Percentiles rank a stretch among this genome's conserved stretches.
Conservation (phyloP, 805 yeast genomes). For the Teunomyces barrocoloradensis region DNA sequence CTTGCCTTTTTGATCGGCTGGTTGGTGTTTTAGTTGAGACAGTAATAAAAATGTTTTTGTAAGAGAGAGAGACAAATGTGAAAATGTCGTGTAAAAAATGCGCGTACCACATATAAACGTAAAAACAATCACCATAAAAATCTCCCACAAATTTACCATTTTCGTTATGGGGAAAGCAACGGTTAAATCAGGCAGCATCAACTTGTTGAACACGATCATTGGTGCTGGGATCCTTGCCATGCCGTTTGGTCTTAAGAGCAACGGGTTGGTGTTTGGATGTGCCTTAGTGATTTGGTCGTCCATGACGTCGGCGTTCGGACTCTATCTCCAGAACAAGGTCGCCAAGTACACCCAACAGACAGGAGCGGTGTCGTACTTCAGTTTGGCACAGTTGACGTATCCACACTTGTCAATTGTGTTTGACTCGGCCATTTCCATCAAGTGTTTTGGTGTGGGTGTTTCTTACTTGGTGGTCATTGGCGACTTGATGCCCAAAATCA, state of each 20-base stretch:
- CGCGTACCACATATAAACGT: background rate
- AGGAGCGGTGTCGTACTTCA: slow-evolving; percentile 42
- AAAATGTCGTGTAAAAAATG: background rate
- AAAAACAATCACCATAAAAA: background rate
- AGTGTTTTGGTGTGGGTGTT: slow-evolving; percentile 77
- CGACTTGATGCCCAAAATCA: slow-evolving; percentile 65
- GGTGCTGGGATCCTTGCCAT: slow-evolving; percentile 81
- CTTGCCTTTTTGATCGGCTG: slow-evolving; percentile 65
- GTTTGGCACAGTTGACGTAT: slow-evolving; percentile 56
- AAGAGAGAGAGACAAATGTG: too few relatives aligned
- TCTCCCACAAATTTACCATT: background rate
- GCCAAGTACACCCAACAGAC: slow-evolving; percentile 50
- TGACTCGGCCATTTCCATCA: slow-evolving; percentile 70
- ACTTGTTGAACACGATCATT: slow-evolving; percentile 70
- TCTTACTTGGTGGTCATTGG: slow-evolving; percentile 73
- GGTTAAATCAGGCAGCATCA: slow-evolving; percentile 37
- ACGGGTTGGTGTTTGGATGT: slow-evolving; percentile 61
- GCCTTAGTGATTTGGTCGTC: slow-evolving; percentile 60
- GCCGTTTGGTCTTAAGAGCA: slow-evolving; percentile 68
- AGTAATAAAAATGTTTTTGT: background rate
- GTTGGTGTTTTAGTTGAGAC: slow-evolving; percentile 52
- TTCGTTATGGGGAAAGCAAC: slow-evolving; percentile 16
- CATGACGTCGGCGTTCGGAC: slow-evolving; percentile 62
- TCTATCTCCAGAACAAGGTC: slow-evolving; percentile 59
- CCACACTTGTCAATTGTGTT: slow-evolving; percentile 69